Conservation (phyloP, 202 grass and related monocot genomes). For the Setaria italica region DNA sequence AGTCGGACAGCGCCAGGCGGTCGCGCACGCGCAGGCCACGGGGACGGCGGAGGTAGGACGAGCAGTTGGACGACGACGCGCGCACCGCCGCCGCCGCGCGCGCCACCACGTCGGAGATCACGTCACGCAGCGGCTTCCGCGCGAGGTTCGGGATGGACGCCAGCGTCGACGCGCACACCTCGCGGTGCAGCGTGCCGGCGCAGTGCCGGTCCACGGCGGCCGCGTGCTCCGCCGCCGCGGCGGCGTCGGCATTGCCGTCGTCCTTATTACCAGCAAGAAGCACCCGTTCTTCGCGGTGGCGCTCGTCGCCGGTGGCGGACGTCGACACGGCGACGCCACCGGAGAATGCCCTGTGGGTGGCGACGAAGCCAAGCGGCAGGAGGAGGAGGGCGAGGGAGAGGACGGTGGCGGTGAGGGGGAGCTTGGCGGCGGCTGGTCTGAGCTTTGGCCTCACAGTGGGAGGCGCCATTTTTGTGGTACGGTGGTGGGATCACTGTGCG, state of each 20-base stretch:
- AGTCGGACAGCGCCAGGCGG: slow-evolving; percentile 73
- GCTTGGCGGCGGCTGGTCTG: slow-evolving; percentile 21
- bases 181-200: slow-evolving; percentile 67
- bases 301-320: neutral
- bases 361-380: slow-evolving; percentile 28
- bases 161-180: slow-evolving; percentile 70
- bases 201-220: slow-evolving; percentile 65
- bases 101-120: slow-evolving; percentile 55
- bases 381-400: slow-evolving; percentile 28
- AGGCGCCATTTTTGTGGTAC: slow-evolving; percentile 33
- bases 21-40: slow-evolving; percentile 48
- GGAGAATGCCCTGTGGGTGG: slow-evolving; percentile 30
- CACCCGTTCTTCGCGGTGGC: neutral
- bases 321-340: neutral
- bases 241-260: neutral
- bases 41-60: slow-evolving; percentile 55
- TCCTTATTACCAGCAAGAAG: neutral
- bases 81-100: slow-evolving; percentile 70
- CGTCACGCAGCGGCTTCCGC: slow-evolving; percentile 48
- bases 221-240: neutral
- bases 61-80: slow-evolving; percentile 59
- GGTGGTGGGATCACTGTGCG: slow-evolving; percentile 24
- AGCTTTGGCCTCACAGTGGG: slow-evolving; percentile 23
- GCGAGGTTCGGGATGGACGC: slow-evolving; percentile 40
- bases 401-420: neutral